phyloP scores from a whole-genome alignment of 192 early-diverging fungal genomes.

The Cetraspora pellucida region DNA sequence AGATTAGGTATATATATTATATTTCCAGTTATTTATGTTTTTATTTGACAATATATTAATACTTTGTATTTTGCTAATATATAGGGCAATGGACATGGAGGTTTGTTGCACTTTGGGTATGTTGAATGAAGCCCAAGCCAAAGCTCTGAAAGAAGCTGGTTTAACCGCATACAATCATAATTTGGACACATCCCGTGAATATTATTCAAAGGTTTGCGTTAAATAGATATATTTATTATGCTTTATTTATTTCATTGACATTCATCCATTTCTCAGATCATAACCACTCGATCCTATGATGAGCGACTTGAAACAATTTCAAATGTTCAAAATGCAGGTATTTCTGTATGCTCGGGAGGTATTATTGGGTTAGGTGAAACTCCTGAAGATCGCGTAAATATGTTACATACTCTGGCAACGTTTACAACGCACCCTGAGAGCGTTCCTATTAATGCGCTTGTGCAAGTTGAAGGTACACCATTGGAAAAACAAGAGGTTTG shows the following conservation, averaged over 20 bases:
- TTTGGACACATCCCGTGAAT: constrained; percentile 78
- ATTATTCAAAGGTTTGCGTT: constrained; percentile 63
- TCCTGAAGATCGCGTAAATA: constrained; percentile 69
- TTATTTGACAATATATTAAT: too few relatives aligned
- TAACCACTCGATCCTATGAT: constrained; percentile 80
- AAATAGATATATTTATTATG: not conserved
- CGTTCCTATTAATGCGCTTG: constrained; percentile 79
- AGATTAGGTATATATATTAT: constrained; percentile 60
- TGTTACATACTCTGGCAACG: constrained; percentile 75
- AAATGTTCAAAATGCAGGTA: constrained; percentile 74
- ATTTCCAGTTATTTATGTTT: too few relatives aligned
- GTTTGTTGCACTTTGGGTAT: constrained; percentile 87
- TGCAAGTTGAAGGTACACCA: constrained; percentile 83
- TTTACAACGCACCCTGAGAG: constrained; percentile 73
- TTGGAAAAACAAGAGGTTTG: constrained; percentile 67
- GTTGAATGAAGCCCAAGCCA: constrained; percentile 72
- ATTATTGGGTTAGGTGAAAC: constrained; percentile 84
- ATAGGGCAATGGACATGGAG: constrained; percentile 80
- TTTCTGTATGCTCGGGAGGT: constrained; percentile 81
- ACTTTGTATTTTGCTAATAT: not conserved
- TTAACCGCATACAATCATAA: constrained; percentile 89
- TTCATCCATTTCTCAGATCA: constrained; percentile 45
- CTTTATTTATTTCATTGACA: not conserved
- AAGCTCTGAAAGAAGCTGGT: constrained; percentile 78
- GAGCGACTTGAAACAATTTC: constrained; percentile 76